Conservation (phyloP, 768 basidiomycete genomes). For the Omphalotus guepiniiformis region DNA sequence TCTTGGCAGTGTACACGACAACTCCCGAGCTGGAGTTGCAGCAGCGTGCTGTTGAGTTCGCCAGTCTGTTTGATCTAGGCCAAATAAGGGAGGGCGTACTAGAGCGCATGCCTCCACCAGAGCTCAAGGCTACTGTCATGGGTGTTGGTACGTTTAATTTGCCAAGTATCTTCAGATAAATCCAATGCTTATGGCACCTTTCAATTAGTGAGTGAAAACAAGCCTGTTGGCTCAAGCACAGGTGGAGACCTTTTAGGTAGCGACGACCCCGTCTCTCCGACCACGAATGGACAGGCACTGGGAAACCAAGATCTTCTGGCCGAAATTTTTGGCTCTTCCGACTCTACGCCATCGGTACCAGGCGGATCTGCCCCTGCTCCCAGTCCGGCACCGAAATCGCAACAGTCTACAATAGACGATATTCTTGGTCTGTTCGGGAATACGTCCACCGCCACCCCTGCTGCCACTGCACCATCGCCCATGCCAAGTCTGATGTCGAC, state of each 20-base stretch:
- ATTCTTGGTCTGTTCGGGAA: constrained; percentile 86
- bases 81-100: constrained; percentile 81
- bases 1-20: constrained; percentile 78
- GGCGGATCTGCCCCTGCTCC: constrained; percentile 30
- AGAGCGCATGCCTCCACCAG: constrained; percentile 99
- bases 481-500: constrained; percentile 17
- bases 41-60: constrained; percentile 94
- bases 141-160: constrained; percentile 63
- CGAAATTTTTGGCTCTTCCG: constrained; percentile 78
- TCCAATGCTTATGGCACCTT: constrained; percentile 7
- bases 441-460: constrained; percentile 31
- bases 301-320: constrained; percentile 80
- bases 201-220: constrained; percentile 83
- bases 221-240: constrained; percentile 89
- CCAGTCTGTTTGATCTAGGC: constrained; percentile 73
- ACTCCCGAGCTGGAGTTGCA: constrained; percentile 93
- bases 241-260: constrained; percentile 82
- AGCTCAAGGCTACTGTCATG: constrained; percentile 95
- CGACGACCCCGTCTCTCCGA: constrained; percentile 45
- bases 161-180: not conserved
- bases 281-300: constrained; percentile 38
- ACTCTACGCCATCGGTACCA: constrained; percentile 30
- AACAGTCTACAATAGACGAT: constrained; percentile 72
- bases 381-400: constrained; percentile 39
- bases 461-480: constrained; percentile 23